Percentiles rank a stretch among this genome's conserved stretches.
Conservation (phyloP, 441 rosid species). For the Populus hybrid region DNA sequence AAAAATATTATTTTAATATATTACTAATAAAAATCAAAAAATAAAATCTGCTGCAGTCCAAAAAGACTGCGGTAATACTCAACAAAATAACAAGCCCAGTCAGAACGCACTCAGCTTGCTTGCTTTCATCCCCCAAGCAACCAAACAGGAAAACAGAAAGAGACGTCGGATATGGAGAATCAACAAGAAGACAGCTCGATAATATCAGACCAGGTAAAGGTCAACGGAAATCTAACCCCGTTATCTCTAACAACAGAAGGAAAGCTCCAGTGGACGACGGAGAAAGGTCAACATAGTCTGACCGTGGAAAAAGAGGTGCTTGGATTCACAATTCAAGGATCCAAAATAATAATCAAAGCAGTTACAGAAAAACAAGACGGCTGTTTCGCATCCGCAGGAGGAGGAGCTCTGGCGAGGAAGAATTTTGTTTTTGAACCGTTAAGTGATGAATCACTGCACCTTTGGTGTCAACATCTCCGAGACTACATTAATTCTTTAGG, state of each 20-base stretch:
- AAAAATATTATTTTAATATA: too few species aligned
- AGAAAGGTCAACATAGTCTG: slow-evolving; percentile 35
- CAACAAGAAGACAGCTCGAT: neutral
- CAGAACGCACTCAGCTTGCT: neutral
- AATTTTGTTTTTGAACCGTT: slow-evolving; percentile 66
- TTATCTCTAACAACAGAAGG: slow-evolving; percentile 56
- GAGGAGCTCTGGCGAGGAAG: slow-evolving; percentile 44
- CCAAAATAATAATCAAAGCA: slow-evolving; percentile 46
- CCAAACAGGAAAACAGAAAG: neutral
- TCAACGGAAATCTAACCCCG: slow-evolving; percentile 37
- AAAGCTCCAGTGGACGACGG: slow-evolving; percentile 55
- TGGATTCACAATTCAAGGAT: slow-evolving; percentile 54
- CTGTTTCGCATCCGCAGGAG: slow-evolving; percentile 31
- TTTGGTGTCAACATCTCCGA: slow-evolving; percentile 58
- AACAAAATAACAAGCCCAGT: neutral
- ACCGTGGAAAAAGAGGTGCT: slow-evolving; percentile 51
- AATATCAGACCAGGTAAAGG: slow-evolving; percentile 48
- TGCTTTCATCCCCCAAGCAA: neutral
- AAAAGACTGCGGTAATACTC: neutral
- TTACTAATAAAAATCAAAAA: too few species aligned
- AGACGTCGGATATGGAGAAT: neutral
- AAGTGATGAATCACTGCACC: slow-evolving; percentile 43
- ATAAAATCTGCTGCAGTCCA: too few species aligned
- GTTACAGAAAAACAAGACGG: slow-evolving; percentile 36
- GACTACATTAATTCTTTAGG: slow-evolving; percentile 61